Conservation (phyloP, 768 basidiomycete species). For the Tricholoma sp. region DNA sequence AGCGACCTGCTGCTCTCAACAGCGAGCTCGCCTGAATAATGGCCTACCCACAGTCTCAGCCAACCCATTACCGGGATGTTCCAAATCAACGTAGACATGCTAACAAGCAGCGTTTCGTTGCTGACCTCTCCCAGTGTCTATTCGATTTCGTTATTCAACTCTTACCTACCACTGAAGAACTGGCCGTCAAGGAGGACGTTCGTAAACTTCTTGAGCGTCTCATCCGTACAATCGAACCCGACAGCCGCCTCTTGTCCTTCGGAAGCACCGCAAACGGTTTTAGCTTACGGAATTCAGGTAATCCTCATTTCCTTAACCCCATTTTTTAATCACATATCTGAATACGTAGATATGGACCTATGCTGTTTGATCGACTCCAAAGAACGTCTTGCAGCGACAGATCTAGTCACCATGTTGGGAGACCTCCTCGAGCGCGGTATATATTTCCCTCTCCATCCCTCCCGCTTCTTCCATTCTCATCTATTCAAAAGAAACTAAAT, state of each 20-base stretch:
- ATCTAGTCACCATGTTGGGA: conserved; percentile 92
- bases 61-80: conserved; percentile 30
- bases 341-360: conserved; percentile 88
- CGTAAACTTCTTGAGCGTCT: conserved; percentile 91
- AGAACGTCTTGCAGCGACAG: conserved; percentile 71
- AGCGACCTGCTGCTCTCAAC: no score
- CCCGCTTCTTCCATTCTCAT: neutral
- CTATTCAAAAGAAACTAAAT: conserved; percentile 72
- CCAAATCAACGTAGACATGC: conserved; percentile 33
- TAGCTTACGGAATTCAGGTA: conserved; percentile 93
- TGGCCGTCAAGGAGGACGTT: conserved; percentile 94
- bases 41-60: conserved; percentile 36
- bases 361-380: conserved; percentile 93
- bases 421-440: conserved; percentile 89
- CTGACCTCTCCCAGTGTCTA: conserved; percentile 83
- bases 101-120: conserved; percentile 61
- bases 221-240: conserved; percentile 91
- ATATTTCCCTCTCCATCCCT: conserved; percentile 21
- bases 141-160: conserved; percentile 94
- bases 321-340: neutral
- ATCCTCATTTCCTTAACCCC: conserved; percentile 9
- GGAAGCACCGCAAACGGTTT: conserved; percentile 97
- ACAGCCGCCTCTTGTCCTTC: conserved; percentile 87
- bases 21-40: conserved; percentile 17
- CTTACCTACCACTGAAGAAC: conserved; percentile 84